Conservation (phyloP, 2,329 filamentous ascomycete genomes). For the Diaporthe nobilis region DNA sequence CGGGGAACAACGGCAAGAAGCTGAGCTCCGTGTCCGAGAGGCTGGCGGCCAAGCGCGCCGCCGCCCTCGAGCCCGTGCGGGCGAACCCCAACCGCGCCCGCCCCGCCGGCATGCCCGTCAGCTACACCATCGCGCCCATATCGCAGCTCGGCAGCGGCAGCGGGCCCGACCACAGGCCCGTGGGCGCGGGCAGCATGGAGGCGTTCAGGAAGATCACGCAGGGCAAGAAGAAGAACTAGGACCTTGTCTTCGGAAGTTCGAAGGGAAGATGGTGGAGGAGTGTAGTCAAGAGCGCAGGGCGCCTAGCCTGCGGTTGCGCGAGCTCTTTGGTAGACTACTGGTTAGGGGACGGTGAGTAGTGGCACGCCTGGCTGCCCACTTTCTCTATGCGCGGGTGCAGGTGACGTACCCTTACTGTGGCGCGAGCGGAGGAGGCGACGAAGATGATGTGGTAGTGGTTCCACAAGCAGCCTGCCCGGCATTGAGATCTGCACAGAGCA, state of each 20-base stretch:
- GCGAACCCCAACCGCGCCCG: slow-evolving; percentile 69
- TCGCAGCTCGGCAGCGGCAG: slow-evolving; percentile 72
- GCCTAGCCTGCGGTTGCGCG: neutral
- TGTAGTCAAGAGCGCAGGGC: neutral
- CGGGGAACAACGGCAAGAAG: slow-evolving; percentile 48
- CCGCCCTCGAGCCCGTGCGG: slow-evolving; percentile 66
- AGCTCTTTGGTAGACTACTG: neutral
- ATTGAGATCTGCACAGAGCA: neutral
- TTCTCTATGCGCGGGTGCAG: neutral
- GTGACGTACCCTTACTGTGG: neutral
- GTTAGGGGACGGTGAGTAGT: neutral
- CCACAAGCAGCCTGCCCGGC: neutral
- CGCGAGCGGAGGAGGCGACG: neutral
- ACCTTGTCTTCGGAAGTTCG: neutral
- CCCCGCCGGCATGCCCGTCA: slow-evolving; percentile 66
- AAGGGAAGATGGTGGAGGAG: neutral
- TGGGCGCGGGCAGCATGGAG: slow-evolving; percentile 74
- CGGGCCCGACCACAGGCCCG: slow-evolving; percentile 68
- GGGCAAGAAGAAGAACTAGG: slow-evolving; percentile 69
- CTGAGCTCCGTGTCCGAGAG: slow-evolving; percentile 48
- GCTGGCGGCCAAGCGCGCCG: slow-evolving; percentile 45
- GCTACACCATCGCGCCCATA: slow-evolving; percentile 72
- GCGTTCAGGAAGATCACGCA: slow-evolving; percentile 77
- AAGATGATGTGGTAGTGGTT: neutral
- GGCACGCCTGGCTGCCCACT: neutral